Evolutionary conservation across 2,329 filamentous ascomycete species (phyloP).

Genomic region (Verticillium tricorpus): DNA sequence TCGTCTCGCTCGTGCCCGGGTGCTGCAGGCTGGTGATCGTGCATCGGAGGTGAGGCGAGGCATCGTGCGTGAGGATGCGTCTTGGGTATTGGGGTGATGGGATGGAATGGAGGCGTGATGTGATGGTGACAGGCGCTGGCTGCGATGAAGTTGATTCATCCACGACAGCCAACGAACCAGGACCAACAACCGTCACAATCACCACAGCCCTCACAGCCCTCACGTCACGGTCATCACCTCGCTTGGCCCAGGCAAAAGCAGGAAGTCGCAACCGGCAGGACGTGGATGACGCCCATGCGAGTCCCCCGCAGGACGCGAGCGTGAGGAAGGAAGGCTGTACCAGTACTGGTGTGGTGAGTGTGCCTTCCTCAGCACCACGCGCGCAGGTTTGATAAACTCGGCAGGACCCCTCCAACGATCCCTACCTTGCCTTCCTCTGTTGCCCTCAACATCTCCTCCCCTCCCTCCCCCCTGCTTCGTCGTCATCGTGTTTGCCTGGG

Average conservation of each 20-base stretch:
- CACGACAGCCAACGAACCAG: background rate
- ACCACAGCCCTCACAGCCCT: background rate
- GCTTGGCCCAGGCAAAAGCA: background rate
- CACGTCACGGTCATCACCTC: background rate
- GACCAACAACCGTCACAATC: background rate
- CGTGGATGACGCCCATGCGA: background rate
- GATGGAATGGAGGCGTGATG: background rate
- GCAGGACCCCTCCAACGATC: background rate
- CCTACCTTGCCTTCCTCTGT: background rate
- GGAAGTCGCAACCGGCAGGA: background rate
- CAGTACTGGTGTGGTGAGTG: background rate
- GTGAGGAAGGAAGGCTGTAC: background rate
- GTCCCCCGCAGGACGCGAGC: background rate
- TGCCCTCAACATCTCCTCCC: background rate
- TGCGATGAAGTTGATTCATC: background rate
- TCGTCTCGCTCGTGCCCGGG: background rate
- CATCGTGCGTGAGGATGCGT: background rate
- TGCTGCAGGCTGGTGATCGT: background rate
- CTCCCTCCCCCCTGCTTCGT: background rate
- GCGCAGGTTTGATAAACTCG: background rate
- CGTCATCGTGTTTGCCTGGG: background rate
- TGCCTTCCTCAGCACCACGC: background rate
- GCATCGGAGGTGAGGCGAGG: background rate
- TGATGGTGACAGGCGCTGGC: background rate
- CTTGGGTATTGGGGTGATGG: background rate